Percentiles rank a stretch among this genome's conserved stretches.
Evolutionary conservation across 108 stramenopile genomes (phyloP).

Genomic region (Skeletonema costatum): DNA sequence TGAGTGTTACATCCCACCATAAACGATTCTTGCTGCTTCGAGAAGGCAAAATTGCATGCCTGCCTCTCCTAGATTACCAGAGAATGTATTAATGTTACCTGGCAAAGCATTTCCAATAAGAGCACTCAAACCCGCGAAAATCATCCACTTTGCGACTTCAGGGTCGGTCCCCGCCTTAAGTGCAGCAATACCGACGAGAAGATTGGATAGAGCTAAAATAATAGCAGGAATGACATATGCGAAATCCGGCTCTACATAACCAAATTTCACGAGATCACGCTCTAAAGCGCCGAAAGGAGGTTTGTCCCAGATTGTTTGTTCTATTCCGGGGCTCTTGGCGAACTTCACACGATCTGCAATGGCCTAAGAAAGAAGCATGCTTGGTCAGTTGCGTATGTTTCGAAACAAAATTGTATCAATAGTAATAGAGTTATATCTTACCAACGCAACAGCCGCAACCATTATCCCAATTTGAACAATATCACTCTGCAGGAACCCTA

Average conservation of each 20-base stretch:
- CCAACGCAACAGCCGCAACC: neutral
- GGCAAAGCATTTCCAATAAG: conserved; percentile 15
- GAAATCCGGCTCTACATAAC: conserved; percentile 4
- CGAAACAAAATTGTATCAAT: too few relatives aligned
- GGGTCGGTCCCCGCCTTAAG: neutral
- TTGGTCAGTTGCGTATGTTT: too few relatives aligned
- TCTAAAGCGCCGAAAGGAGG: conserved; percentile 5
- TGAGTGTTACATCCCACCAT: too few relatives aligned
- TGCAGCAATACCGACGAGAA: conserved; percentile 4
- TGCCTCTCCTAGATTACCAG: conserved; percentile 17
- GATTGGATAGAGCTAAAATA: conserved; percentile 7
- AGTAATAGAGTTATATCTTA: too few relatives aligned
- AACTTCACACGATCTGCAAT: conserved; percentile 7
- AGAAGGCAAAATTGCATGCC: neutral
- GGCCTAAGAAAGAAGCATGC: neutral
- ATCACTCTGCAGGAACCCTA: conserved; percentile 11
- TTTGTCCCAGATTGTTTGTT: neutral
- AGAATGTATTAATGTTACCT: neutral
- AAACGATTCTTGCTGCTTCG: too few relatives aligned
- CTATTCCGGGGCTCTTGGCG: conserved; percentile 9
- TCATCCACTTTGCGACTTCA: conserved; percentile 1
- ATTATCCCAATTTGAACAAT: neutral
- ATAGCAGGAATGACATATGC: conserved; percentile 14
- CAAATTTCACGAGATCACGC: conserved; percentile 6
- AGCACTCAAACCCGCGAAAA: conserved; percentile 9